A percentile compares a stretch with the other conserved stretches of the same genome.
phyloP scores from a whole-genome alignment of 2,329 filamentous ascomycete species.

The Alternaria gaisen region DNA sequence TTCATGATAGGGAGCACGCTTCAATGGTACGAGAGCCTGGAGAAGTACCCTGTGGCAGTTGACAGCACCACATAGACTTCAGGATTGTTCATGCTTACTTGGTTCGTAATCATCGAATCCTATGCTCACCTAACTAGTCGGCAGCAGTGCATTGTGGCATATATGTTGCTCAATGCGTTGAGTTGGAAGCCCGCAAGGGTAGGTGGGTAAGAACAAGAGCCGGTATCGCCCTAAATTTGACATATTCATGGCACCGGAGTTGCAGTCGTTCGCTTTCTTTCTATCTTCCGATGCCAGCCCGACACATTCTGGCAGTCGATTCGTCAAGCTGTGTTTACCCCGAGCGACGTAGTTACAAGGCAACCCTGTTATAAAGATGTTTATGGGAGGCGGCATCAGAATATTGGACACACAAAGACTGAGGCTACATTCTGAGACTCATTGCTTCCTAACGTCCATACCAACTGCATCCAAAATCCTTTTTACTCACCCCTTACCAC shows the following conservation, averaged over 20 bases:
- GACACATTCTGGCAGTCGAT: too few relatives aligned
- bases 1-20: slow-evolving; percentile 46
- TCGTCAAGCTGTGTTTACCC: too few relatives aligned
- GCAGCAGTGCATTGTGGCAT: background rate
- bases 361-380: too few relatives aligned
- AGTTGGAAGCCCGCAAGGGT: background rate
- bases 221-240: background rate
- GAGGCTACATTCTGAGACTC: too few relatives aligned
- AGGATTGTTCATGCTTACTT: too few relatives aligned
- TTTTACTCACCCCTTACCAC: too few relatives aligned
- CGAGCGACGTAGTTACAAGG: too few relatives aligned
- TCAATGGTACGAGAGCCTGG: slow-evolving; percentile 45
- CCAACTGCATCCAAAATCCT: too few relatives aligned
- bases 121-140: background rate
- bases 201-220: background rate
- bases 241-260: slow-evolving; percentile 6
- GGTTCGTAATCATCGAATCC: background rate
- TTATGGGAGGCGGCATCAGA: too few relatives aligned
- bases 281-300: too few relatives aligned
- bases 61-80: background rate
- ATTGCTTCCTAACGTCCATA: fast-evolving
- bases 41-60: slow-evolving; percentile 39
- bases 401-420: too few relatives aligned
- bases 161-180: background rate
- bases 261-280: too few relatives aligned